Evolutionary conservation across 306 rosid species (phyloP).

Genomic region (Gastrolobium villosum): DNA sequence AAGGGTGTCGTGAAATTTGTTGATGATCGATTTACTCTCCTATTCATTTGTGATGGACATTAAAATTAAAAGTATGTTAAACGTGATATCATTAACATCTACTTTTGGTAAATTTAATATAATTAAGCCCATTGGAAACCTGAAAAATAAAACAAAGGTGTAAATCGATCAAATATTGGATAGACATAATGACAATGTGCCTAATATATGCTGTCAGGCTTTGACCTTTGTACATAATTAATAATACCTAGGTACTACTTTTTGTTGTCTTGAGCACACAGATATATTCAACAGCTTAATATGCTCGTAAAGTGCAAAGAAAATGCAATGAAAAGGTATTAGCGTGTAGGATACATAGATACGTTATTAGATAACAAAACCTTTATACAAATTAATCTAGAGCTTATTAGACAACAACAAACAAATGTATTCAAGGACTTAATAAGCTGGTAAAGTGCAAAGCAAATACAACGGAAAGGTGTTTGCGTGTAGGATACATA

Average conservation of each 20-base stretch:
- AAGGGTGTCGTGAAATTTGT: too few species aligned
- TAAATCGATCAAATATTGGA: background rate
- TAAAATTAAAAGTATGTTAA: too few species aligned
- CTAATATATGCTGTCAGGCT: background rate
- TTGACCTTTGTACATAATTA: background rate
- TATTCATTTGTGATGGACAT: too few species aligned
- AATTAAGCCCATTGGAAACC: slow-evolving; percentile 1
- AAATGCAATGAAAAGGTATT: background rate
- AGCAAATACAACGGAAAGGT: too few species aligned
- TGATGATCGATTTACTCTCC: too few species aligned
- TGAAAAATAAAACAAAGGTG: background rate
- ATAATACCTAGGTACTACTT: background rate
- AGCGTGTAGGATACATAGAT: background rate
- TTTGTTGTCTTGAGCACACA: background rate
- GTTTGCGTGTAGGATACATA: too few species aligned
- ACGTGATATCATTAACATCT: background rate
- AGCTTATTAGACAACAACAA: too few species aligned
- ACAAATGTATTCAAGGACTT: too few species aligned
- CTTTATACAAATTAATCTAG: too few species aligned
- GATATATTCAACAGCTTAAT: background rate
- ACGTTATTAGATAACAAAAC: background rate
- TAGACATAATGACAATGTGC: background rate
- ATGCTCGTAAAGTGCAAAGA: background rate
- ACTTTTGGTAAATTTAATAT: background rate
- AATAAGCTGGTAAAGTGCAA: too few species aligned